Percentiles rank a stretch among this genome's conserved stretches.
These are phyloP conservation scores for Chaetomium strumarium DNA, from an alignment of 2,329 filamentous ascomycete genomes.

Conservation along the genomic window DNA sequence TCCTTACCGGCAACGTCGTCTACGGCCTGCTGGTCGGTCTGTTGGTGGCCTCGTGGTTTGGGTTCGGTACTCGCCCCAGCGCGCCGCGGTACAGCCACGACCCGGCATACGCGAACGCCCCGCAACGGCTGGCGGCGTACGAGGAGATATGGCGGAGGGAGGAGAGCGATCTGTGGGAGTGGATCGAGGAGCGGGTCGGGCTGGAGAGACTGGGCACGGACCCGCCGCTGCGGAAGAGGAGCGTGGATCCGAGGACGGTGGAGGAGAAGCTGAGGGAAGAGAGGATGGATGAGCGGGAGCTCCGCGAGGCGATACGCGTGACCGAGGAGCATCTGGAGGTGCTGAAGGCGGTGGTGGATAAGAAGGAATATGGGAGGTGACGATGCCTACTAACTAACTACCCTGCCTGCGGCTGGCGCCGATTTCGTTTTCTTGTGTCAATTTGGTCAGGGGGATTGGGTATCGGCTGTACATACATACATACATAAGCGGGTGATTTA, in stretches of 20 bases:
- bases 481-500: too few relatives aligned
- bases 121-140: constrained; percentile 73
- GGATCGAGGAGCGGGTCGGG: constrained; percentile 82
- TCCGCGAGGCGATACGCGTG: constrained; percentile 73
- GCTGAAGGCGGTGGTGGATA: constrained; percentile 66
- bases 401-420: too few relatives aligned
- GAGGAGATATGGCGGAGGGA: constrained; percentile 89
- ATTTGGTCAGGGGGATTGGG: too few relatives aligned
- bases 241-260: constrained; percentile 48
- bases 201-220: constrained; percentile 48
- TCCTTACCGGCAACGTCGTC: constrained; percentile 71
- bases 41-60: constrained; percentile 69
- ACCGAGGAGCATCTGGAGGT: constrained; percentile 79
- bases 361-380: constrained; percentile 28
- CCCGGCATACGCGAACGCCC: constrained; percentile 38
- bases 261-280: constrained; percentile 55
- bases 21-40: constrained; percentile 69
- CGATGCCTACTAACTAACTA: too few relatives aligned
- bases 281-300: constrained; percentile 64
- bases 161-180: constrained; percentile 86
- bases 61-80: constrained; percentile 45
- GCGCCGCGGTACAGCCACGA: constrained; percentile 35
- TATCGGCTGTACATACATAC: too few relatives aligned
- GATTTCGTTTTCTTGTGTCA: too few relatives aligned
- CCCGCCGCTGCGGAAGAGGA: constrained; percentile 39